These are phyloP conservation scores for Betula pendula DNA, from an alignment of 306 rosid species.

Conservation along the genomic window DNA sequence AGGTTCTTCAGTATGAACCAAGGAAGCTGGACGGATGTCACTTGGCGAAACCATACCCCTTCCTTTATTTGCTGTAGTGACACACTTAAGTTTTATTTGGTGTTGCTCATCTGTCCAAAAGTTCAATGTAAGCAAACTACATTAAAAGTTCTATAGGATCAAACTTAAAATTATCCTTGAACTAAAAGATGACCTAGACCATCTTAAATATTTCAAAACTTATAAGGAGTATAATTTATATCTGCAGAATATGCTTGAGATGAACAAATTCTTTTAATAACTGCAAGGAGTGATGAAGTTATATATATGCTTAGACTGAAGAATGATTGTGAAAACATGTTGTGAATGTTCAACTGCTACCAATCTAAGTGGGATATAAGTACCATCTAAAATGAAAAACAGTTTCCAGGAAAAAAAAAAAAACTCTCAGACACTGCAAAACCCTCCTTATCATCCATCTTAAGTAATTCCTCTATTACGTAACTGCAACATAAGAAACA, in stretches of 20 bases:
- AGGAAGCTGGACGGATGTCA: constrained; percentile 62
- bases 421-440: not conserved
- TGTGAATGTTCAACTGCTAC: not conserved
- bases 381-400: too few relatives aligned
- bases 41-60: constrained; percentile 59
- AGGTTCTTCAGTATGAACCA: constrained; percentile 79
- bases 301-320: not conserved
- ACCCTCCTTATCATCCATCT: not conserved
- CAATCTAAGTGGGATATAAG: not conserved
- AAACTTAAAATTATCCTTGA: constrained; percentile 1
- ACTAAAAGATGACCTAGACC: constrained; percentile 3
- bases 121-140: constrained; percentile 27
- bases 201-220: not conserved
- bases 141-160: not conserved
- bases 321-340: not conserved
- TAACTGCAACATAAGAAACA: not conserved
- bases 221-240: not conserved
- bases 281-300: not conserved
- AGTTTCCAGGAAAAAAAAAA: not conserved
- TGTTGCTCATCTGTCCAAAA: constrained; percentile 59
- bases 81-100: constrained; percentile 50
- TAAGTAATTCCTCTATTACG: not conserved
- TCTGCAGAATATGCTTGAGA: not conserved
- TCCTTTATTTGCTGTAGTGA: constrained; percentile 60
- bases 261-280: not conserved